Evolutionary conservation across 129 eudicot species (phyloP).

Genomic region (Rutidosis leptorrhynchoides): DNA sequence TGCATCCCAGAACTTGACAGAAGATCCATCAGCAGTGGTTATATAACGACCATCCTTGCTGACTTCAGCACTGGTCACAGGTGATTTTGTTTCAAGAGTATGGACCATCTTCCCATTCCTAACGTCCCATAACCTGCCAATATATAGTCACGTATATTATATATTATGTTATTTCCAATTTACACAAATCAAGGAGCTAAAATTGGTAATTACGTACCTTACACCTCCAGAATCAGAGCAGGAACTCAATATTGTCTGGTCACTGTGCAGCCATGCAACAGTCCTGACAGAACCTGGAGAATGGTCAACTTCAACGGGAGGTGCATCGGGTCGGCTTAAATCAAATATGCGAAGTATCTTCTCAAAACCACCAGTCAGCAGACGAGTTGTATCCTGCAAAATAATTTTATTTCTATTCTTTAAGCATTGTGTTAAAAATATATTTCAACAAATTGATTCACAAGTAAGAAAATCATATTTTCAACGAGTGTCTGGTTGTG

Average conservation of each 20-base stretch:
- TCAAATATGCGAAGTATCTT: slow-evolving; percentile 66
- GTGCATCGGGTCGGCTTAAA: slow-evolving; percentile 61
- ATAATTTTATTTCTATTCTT: slow-evolving; percentile 1
- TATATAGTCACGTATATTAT: neutral
- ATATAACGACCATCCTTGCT: slow-evolving; percentile 68
- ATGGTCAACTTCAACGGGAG: slow-evolving; percentile 65
- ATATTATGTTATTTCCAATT: neutral
- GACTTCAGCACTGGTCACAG: slow-evolving; percentile 71
- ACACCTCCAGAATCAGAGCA: slow-evolving; percentile 71
- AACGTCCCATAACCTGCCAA: slow-evolving; percentile 58
- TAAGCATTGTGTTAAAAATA: neutral
- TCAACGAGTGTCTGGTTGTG: neutral
- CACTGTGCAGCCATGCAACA: slow-evolving; percentile 76
- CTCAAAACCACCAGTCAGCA: slow-evolving; percentile 74
- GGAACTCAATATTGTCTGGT: slow-evolving; percentile 72
- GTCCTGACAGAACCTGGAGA: slow-evolving; percentile 79
- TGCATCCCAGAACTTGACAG: slow-evolving; percentile 72
- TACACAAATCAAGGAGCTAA: slow-evolving; percentile 1
- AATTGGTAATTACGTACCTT: slow-evolving; percentile 47
- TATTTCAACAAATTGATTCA: neutral
- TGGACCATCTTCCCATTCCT: slow-evolving; percentile 53
- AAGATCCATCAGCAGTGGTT: slow-evolving; percentile 65
- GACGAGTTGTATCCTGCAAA: slow-evolving; percentile 47
- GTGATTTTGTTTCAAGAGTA: slow-evolving; percentile 56
- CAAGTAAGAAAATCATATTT: neutral